Percentiles rank a stretch among this genome's conserved stretches.
phyloP scores from a whole-genome alignment of 1,284 basidiomycete species.

The Pholiota adiposa region DNA sequence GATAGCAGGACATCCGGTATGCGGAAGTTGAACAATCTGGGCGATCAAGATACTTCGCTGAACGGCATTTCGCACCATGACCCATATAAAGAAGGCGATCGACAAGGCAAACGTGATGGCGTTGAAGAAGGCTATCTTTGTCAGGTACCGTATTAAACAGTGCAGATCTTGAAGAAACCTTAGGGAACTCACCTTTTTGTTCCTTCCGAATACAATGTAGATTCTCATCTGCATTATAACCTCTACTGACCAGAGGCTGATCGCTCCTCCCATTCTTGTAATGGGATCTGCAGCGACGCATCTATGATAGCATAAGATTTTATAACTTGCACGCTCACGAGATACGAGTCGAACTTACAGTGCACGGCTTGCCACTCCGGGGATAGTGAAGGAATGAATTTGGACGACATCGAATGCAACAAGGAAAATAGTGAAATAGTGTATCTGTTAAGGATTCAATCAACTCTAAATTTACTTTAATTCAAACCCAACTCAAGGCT shows the following conservation, averaged over 20 bases:
- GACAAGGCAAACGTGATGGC: constrained; percentile 36
- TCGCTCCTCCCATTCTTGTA: constrained; percentile 41
- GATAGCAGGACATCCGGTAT: constrained; percentile 45
- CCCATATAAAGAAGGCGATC: constrained; percentile 38
- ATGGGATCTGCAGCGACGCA: constrained; percentile 42
- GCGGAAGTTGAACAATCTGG: constrained; percentile 36
- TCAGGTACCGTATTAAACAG: not conserved
- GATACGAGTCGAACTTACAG: constrained; percentile 27
- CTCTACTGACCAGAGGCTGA: constrained; percentile 43
- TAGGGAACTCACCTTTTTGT: constrained; percentile 29
- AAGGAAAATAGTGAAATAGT: constrained; percentile 45
- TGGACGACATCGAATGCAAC: constrained; percentile 44
- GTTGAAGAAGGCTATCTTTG: constrained; percentile 41
- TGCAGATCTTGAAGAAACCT: not conserved
- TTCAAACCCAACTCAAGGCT: not conserved
- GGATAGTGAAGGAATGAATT: constrained; percentile 42
- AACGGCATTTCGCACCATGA: constrained; percentile 37
- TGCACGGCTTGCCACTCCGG: constrained; percentile 32
- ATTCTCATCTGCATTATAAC: constrained; percentile 43
- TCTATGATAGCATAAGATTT: constrained; percentile 16
- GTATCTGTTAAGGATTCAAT: constrained; percentile 32
- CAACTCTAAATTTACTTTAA: not conserved
- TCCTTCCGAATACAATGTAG: constrained; percentile 39
- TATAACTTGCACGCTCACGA: not conserved
- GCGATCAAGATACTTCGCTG: constrained; percentile 36